Conservation (phyloP, 495 filamentous ascomycete genomes). For the Penicillium canariense region DNA sequence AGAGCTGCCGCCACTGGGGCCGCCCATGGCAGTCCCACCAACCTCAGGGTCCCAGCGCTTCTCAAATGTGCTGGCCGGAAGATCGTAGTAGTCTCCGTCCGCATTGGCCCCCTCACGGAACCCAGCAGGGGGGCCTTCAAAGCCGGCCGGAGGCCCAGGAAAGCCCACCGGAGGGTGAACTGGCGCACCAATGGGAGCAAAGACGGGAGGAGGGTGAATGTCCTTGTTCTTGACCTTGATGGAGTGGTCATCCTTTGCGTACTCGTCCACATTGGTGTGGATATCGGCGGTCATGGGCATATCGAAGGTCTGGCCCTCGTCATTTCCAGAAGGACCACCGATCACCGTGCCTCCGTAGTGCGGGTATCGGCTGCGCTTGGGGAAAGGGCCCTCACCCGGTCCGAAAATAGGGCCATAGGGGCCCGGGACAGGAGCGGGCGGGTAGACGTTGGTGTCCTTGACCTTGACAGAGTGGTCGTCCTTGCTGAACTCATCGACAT, state of each 20-base stretch:
- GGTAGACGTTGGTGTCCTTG: conserved; percentile 23
- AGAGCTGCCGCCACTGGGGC: conserved; percentile 9
- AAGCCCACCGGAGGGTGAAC: neutral
- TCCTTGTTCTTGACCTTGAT: conserved; percentile 25
- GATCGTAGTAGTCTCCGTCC: conserved; percentile 7
- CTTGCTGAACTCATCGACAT: conserved; percentile 26
- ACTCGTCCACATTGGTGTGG: conserved; percentile 20
- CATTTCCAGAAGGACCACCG: conserved; percentile 29
- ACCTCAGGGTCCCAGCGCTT: conserved; percentile 18
- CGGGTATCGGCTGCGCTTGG: conserved; percentile 12
- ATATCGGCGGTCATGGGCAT: conserved; percentile 24
- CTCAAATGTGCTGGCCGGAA: conserved; percentile 5
- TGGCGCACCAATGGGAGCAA: neutral
- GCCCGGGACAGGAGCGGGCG: neutral
- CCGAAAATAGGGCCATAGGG: conserved; percentile 6
- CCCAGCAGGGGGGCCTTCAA: neutral
- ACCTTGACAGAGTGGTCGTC: conserved; percentile 32
- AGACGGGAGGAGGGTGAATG: conserved; percentile 9
- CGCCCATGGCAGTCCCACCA: conserved; percentile 16
- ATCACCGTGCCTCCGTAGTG: conserved; percentile 20
- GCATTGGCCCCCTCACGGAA: conserved; percentile 1
- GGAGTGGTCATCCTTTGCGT: conserved; percentile 31
- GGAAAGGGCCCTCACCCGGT: conserved; percentile 20
- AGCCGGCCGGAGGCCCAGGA: neutral
- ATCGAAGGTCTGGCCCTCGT: conserved; percentile 29